Conservation (phyloP, 2,329 filamentous ascomycete genomes). For the Ascochyta pisi region DNA sequence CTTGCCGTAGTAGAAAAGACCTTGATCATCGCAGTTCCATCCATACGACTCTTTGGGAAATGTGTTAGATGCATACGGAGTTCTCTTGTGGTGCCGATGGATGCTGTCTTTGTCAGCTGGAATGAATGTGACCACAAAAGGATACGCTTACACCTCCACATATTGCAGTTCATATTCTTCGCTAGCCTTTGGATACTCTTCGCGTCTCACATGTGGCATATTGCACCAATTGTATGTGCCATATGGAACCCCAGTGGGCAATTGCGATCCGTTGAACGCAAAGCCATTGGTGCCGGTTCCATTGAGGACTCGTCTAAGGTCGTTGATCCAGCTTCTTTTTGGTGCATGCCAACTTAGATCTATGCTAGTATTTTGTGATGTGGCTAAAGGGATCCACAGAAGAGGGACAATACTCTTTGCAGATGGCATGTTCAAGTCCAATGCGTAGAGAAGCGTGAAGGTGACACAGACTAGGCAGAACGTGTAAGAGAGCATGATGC, state of each 20-base stretch:
- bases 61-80: conserved; percentile 77
- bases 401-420: conserved; percentile 25
- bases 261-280: conserved; percentile 71
- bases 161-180: conserved; percentile 71
- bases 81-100: conserved; percentile 85
- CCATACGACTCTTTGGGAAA: conserved; percentile 75
- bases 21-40: conserved; percentile 76
- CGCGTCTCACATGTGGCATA: conserved; percentile 79
- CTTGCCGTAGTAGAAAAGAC: conserved; percentile 72
- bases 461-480: conserved; percentile 26
- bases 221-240: conserved; percentile 83
- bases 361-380: conserved; percentile 25
- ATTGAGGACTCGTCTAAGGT: conserved; percentile 64
- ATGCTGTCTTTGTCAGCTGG: conserved; percentile 51
- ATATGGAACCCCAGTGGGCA: conserved; percentile 61
- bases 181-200: conserved; percentile 66
- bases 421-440: conserved; percentile 27
- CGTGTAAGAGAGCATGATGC: conserved; percentile 13
- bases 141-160: conserved; percentile 70
- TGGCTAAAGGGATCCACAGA: conserved; percentile 24
- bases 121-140: neutral
- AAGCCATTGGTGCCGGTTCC: conserved; percentile 73
- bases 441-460: conserved; percentile 30
- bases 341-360: conserved; percentile 47
- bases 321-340: conserved; percentile 61